phyloP scores from a whole-genome alignment of 495 filamentous ascomycete species.

The Daldinia bambusicola region DNA sequence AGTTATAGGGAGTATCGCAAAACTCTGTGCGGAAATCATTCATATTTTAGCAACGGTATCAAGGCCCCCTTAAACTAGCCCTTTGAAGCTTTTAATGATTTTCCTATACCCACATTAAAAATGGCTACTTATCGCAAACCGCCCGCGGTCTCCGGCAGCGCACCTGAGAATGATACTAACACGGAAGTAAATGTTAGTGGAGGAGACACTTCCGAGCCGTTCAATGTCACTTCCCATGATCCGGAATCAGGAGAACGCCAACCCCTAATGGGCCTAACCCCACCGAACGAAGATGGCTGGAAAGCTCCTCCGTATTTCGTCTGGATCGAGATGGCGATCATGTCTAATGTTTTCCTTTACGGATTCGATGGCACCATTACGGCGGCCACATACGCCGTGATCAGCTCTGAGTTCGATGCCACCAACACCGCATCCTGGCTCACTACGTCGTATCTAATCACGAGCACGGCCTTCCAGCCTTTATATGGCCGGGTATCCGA shows the following conservation, averaged over 20 bases:
- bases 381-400: slow-evolving; percentile 71
- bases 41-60: background rate
- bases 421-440: slow-evolving; percentile 70
- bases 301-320: slow-evolving; percentile 51
- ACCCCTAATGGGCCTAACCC: slow-evolving; percentile 52
- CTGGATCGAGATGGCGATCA: slow-evolving; percentile 66
- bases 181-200: background rate
- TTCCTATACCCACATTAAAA: background rate
- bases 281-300: slow-evolving; percentile 49
- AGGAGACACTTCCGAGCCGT: background rate
- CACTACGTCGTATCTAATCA: slow-evolving; percentile 79
- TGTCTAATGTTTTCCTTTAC: slow-evolving; percentile 72
- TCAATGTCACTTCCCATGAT: slow-evolving; percentile 34
- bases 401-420: slow-evolving; percentile 65
- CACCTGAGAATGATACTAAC: background rate
- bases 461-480: slow-evolving; percentile 72
- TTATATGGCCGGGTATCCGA: slow-evolving; percentile 60
- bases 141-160: too few relatives aligned
- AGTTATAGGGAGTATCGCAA: background rate
- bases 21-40: background rate
- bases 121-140: slow-evolving; percentile 6
- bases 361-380: slow-evolving; percentile 76
- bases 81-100: background rate
- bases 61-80: background rate
- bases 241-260: slow-evolving; percentile 47